Base-by-base conservation (phyloP, 2,329 filamentous ascomycete genomes). In the Scolecobasidium constrictum region DNA sequence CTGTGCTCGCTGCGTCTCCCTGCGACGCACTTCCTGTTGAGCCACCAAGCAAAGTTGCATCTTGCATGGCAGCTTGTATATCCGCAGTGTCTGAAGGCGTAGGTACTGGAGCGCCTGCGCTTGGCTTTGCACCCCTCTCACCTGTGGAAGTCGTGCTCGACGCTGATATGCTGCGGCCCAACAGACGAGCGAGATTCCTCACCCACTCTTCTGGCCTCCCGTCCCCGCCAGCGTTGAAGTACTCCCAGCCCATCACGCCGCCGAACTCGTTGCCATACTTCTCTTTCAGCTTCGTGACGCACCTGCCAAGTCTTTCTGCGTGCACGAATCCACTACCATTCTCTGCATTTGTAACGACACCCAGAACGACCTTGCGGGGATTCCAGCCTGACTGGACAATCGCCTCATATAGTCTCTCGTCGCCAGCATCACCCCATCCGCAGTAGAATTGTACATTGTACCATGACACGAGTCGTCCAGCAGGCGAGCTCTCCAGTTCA, bases 361-460 rank as follows among this genome's bases (percentile, higher is more conserved):
- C 88, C 44, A 88, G 67, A 7, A 94, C 84, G 3, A 95, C 69
- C 55, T 82, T 83, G 16, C 75, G 64, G 0, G 85, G 71, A 2
- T 74, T 67, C 80, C 84, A 94, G 6, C 86, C 86, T 35, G 71
- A 67, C 12, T 67, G 64, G 21, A 77, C 59, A 42, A 77, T 71
- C 40, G 66, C 61, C 45, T 75, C 71, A 53, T 71, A 76, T 53
- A 66, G 68, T 17, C 57, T 53, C 3, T 67, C 67, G 12, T 59
- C 68, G 20, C 69, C 64, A 1, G 78, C 75, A 38, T 78, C 77
- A 6, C 86, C 86, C 80, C 86, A 95, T 2, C 86, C 86, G 56
- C 84, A 92, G 69, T 95, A 95, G 62, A 94, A 94, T 56, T 95
- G 88, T 4, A 81, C 72, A 56, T 94, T 94, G 60, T 94, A 94